Conservation (phyloP, 768 basidiomycete genomes). For the Tricholoma matsutake region DNA sequence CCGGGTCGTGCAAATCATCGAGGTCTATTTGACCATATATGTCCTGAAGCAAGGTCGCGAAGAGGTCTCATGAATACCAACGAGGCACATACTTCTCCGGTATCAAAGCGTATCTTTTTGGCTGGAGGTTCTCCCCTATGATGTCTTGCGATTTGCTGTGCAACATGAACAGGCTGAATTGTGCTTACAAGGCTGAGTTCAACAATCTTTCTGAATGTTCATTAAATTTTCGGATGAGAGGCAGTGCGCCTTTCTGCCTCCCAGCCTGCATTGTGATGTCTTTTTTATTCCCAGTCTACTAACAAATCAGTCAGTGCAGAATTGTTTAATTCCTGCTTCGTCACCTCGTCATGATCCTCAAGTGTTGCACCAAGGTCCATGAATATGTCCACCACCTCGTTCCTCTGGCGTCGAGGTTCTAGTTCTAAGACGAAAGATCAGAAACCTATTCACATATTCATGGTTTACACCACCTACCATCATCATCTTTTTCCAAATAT, state of each 20-base stretch:
- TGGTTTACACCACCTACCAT: conserved; percentile 51
- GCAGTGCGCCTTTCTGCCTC: conserved; percentile 80
- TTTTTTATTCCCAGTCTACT: conserved; percentile 81
- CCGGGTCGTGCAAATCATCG: conserved; percentile 77
- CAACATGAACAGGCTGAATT: background rate
- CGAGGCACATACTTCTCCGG: conserved; percentile 36
- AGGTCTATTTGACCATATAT: conserved; percentile 65
- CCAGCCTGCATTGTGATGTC: conserved; percentile 98
- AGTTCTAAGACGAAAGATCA: conserved; percentile 44
- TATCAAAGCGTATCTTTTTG: conserved; percentile 57
- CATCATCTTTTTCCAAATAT: conserved; percentile 95
- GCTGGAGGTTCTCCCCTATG: conserved; percentile 52
- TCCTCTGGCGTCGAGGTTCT: conserved; percentile 69
- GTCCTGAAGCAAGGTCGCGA: conserved; percentile 24
- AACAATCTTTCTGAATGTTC: conserved; percentile 92
- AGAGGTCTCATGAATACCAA: background rate
- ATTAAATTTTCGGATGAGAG: conserved; percentile 95
- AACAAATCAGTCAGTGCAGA: background rate
- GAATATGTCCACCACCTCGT: conserved; percentile 70
- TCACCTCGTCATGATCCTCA: conserved; percentile 88
- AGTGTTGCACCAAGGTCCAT: conserved; percentile 85
- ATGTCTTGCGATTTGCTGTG: background rate
- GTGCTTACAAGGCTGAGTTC: conserved; percentile 66
- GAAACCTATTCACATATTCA: background rate
- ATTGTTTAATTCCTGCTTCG: conserved; percentile 3